These are phyloP conservation scores for Prunus dulcis DNA, from an alignment of 306 rosid species.

Conservation along the genomic window DNA sequence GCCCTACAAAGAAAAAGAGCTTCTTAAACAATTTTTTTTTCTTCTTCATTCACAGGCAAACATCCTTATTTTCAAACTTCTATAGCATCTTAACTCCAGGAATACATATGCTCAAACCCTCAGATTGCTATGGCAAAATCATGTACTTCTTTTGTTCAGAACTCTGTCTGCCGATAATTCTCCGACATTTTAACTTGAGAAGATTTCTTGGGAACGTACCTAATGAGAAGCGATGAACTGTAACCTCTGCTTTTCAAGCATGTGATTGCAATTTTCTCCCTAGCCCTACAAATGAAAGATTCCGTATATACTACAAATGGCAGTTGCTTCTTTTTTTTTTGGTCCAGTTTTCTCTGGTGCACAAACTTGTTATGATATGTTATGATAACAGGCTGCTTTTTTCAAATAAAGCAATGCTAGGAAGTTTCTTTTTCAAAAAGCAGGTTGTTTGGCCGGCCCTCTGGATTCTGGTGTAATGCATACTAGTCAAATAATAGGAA, in stretches of 20 bases:
- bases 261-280: slow-evolving; percentile 38
- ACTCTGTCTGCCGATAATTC: slow-evolving; percentile 23
- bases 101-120: background rate
- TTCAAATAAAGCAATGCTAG: too few relatives aligned
- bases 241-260: slow-evolving; percentile 52
- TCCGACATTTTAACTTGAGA: slow-evolving; percentile 29
- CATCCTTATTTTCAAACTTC: background rate
- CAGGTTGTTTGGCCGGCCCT: too few relatives aligned
- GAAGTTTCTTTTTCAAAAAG: too few relatives aligned
- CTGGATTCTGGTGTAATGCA: too few relatives aligned
- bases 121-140: background rate
- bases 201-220: slow-evolving; percentile 46
- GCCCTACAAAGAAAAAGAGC: slow-evolving; percentile 46
- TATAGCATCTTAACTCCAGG: background rate
- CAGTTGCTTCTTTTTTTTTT: too few relatives aligned
- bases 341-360: too few relatives aligned
- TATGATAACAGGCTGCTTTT: too few relatives aligned
- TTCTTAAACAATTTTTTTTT: background rate
- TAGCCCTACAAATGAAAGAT: slow-evolving; percentile 39
- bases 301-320: too few relatives aligned
- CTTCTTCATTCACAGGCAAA: slow-evolving; percentile 8
- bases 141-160: slow-evolving; percentile 13
- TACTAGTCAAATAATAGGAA: too few relatives aligned
- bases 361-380: too few relatives aligned
- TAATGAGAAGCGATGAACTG: slow-evolving; percentile 44